Percentiles rank a stretch among this genome's conserved stretches.
Evolutionary conservation across 331 rosid genomes (phyloP).

Genomic region (Prunus yedoensis): DNA sequence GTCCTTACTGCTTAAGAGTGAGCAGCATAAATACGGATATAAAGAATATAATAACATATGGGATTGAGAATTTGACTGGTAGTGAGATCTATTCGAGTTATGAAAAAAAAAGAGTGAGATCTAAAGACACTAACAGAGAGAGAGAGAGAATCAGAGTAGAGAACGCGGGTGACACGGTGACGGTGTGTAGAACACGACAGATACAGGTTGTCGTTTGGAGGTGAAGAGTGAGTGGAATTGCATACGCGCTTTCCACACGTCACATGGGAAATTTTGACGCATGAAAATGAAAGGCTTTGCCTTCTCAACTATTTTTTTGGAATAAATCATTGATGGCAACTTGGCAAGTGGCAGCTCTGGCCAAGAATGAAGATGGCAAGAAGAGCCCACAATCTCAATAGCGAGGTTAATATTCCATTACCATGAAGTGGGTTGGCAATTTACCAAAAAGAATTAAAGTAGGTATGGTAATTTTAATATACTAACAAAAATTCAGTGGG

Average conservation of each 20-base stretch:
- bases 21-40: background rate
- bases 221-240: background rate
- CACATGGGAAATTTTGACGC: background rate
- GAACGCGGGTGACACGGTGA: conserved; percentile 1
- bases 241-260: conserved; percentile 1
- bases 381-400: background rate
- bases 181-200: conserved; percentile 10
- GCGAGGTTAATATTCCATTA: background rate
- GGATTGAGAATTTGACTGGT: background rate
- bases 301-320: background rate
- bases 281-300: background rate
- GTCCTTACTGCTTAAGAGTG: background rate
- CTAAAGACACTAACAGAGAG: background rate
- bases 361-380: background rate
- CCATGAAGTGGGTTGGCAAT: background rate
- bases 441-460: background rate
- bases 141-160: background rate
- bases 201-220: conserved; percentile 6
- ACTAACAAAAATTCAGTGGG: too few species aligned
- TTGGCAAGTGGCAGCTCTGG: background rate
- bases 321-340: background rate
- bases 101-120: background rate
- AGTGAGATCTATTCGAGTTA: conserved; percentile 10
- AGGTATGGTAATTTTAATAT: too few species aligned
- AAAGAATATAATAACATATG: background rate